Conservation (phyloP, 768 basidiomycete genomes). For the Pulveroboletus sp. region DNA sequence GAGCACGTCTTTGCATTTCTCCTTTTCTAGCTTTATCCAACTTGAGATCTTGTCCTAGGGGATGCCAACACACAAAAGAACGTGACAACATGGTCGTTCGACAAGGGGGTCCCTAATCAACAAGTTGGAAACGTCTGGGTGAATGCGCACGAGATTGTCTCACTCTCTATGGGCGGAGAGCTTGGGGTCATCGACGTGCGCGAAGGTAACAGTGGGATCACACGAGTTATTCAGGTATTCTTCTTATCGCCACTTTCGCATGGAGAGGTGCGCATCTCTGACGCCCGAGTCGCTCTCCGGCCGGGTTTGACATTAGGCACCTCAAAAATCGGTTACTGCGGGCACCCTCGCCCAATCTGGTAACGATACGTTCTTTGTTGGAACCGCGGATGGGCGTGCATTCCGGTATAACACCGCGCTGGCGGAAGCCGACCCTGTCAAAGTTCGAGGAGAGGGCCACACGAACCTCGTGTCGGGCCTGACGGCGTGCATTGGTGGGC, state of each 20-base stretch:
- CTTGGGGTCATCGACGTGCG: constrained; percentile 81
- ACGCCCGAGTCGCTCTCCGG: background rate
- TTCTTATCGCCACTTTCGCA: background rate
- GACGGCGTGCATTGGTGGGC: constrained; percentile 41
- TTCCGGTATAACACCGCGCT: constrained; percentile 50
- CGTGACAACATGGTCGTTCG: constrained; percentile 64
- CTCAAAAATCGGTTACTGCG: constrained; percentile 77
- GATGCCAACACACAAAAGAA: constrained; percentile 71
- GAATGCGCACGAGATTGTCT: constrained; percentile 64
- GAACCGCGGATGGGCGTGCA: constrained; percentile 75
- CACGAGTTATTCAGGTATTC: constrained; percentile 57
- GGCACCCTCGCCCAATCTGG: constrained; percentile 37
- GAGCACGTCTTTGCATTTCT: constrained; percentile 1
- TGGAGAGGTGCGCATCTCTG: background rate
- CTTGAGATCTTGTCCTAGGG: constrained; percentile 44
- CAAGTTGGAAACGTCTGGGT: constrained; percentile 90
- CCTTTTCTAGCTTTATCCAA: background rate
- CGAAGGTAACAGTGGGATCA: constrained; percentile 48
- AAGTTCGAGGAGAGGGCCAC: constrained; percentile 64
- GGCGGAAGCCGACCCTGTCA: constrained; percentile 22
- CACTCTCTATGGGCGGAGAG: constrained; percentile 76
- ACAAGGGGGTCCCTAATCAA: constrained; percentile 70
- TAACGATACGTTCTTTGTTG: constrained; percentile 66
- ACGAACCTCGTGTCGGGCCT: constrained; percentile 65
- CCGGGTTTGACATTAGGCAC: constrained; percentile 44